These are phyloP conservation scores for Ochetophila trinervis DNA, from an alignment of 306 rosid species.

Conservation along the genomic window DNA sequence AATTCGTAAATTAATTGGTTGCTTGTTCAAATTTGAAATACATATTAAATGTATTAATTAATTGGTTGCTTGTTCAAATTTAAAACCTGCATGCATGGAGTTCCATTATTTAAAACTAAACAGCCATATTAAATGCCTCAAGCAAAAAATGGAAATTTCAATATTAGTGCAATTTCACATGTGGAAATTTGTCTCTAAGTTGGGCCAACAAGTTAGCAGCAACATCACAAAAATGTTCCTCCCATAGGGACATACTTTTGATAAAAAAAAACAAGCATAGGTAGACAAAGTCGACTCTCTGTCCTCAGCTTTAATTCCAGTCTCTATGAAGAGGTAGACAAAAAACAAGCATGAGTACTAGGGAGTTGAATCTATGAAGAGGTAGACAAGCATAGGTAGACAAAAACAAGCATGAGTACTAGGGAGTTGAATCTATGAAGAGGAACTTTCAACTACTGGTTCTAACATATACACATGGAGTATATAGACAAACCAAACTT, in stretches of 20 bases:
- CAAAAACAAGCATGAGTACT: too few relatives aligned
- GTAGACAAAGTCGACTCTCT: slow-evolving; percentile 73
- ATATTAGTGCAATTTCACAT: slow-evolving; percentile 39
- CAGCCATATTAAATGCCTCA: slow-evolving; percentile 18
- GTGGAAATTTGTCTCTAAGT: slow-evolving; percentile 89
- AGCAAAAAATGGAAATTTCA: slow-evolving; percentile 11
- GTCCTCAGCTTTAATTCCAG: slow-evolving; percentile 74
- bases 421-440: too few relatives aligned
- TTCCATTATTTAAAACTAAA: slow-evolving; percentile 27
- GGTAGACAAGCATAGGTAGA: too few relatives aligned
- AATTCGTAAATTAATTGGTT: slow-evolving; percentile 39
- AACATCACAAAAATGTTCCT: slow-evolving; percentile 81
- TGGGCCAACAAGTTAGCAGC: slow-evolving; percentile 82
- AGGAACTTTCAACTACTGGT: too few relatives aligned
- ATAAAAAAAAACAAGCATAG: slow-evolving; percentile 81
- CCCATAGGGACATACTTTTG: slow-evolving; percentile 81
- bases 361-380: too few relatives aligned
- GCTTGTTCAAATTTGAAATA: slow-evolving; percentile 28
- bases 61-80: too few relatives aligned
- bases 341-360: too few relatives aligned
- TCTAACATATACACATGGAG: too few relatives aligned
- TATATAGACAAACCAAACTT: too few relatives aligned
- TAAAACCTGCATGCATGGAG: slow-evolving; percentile 62
- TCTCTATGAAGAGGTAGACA: too few relatives aligned
- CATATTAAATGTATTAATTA: too few relatives aligned